Evolutionary conservation across 257 asterid species (phyloP), one percentile per base, ranked within the genome.

Genomic region (Oldenlandia corymbosa): DNA sequence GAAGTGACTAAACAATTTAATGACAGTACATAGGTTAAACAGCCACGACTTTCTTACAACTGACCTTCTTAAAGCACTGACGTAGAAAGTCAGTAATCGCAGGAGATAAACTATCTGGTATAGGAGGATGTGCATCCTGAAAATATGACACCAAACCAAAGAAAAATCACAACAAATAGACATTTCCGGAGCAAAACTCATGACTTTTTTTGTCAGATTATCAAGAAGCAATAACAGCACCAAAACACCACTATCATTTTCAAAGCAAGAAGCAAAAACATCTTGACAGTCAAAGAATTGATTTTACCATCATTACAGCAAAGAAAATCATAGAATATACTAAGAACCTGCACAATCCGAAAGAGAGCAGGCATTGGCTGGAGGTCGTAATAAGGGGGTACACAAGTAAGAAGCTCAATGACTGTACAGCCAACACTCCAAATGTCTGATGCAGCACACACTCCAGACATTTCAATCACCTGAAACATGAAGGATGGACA

Each of bases 351-450:
- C 57, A 93, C 99, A 66, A 93, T 93, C 69, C 99, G 84, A 80
- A 82, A 93, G 73, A 93, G 95, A 60, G 99, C 99, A 42, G 96
- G 96, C 99, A 93, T 93, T 34, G 99, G 99, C 88, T 90, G 96
- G 74, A 90, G 88, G 80, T 93, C 96, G 68, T 82, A 93, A 70
- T 90, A 93, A 23, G 99, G 99, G 24, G 99, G 97, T 71, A 87
- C 81, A 73, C 97, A 90, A 21, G 99, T 93, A 67, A 93, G 94
- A 71, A 93, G 94, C 79, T 93, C 99, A 75, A 93, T 93, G 66
- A 87, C 97, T 26, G 99, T 93, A 82, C 97, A 93, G 74, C 99
- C 97, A 51, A 93, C 99, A 81, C 99, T 90, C 99, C 99, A 93
- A 73, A 93, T 90, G 78, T 93, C 99, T 66, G 99, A 93, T 71